A percentile compares a stretch with the other conserved stretches of the same genome.
Conservation (phyloP, 192 early-diverging fungal species). For the Phlyctochytrium bullatum region DNA sequence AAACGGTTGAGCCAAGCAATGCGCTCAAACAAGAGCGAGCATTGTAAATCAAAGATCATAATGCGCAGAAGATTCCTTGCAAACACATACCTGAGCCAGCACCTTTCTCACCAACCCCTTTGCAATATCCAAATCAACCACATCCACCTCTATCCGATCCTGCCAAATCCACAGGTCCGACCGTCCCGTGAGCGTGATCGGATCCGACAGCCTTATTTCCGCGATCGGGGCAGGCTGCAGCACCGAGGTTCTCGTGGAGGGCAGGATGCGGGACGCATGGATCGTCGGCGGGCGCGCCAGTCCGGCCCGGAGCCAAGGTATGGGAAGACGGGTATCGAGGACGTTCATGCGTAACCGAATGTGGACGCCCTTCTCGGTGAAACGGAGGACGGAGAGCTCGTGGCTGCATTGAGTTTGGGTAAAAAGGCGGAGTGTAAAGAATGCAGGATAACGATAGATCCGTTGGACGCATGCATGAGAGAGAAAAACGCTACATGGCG, state of each 20-base stretch:
- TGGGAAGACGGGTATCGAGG: background rate
- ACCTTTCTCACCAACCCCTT: background rate
- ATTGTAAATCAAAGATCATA: too few species aligned
- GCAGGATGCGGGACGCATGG: background rate
- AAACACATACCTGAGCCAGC: background rate
- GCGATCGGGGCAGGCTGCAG: background rate
- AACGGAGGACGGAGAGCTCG: background rate
- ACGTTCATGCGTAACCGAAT: background rate
- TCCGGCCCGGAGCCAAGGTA: background rate
- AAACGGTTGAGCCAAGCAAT: too few species aligned
- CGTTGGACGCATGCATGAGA: too few species aligned
- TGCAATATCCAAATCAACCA: background rate
- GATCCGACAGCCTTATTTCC: background rate
- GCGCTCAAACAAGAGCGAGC: too few species aligned
- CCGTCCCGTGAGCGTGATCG: background rate
- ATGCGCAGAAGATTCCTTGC: too few species aligned
- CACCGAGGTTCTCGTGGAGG: background rate
- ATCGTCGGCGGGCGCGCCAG: background rate
- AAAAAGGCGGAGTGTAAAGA: too few species aligned
- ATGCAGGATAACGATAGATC: too few species aligned
- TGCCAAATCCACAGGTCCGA: background rate
- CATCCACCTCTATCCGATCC: background rate
- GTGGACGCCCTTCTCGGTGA: background rate
- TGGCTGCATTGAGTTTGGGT: too few species aligned
- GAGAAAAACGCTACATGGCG: background rate